Conservation (phyloP, 257 asterid species). For the Cordia subcordata region DNA sequence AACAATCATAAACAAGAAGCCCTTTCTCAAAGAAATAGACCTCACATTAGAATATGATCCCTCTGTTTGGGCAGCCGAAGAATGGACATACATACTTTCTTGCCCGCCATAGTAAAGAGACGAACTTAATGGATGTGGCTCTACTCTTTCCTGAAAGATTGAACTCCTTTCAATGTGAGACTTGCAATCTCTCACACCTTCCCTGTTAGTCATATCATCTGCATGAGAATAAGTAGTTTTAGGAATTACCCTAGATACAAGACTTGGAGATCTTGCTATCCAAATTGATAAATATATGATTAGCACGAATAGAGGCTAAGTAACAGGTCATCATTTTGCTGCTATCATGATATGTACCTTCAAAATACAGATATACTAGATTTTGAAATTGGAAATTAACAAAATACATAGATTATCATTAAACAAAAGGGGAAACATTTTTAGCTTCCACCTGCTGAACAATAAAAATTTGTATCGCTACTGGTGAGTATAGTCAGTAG, state of each 20-base stretch:
- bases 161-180: conserved; percentile 22
- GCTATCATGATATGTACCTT: too few species aligned
- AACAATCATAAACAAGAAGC: not conserved
- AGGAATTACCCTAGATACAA: too few species aligned
- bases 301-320: not conserved
- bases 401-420: too few species aligned
- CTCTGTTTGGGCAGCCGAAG: conserved; percentile 24
- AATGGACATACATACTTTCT: conserved; percentile 41
- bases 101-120: conserved; percentile 49
- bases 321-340: too few species aligned
- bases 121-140: conserved; percentile 46
- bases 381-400: too few species aligned
- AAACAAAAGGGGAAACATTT: not conserved
- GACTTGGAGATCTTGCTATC: too few species aligned
- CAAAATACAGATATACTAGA: too few species aligned
- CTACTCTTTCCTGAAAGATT: conserved; percentile 28
- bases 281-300: not conserved
- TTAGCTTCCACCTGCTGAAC: not conserved
- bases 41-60: conserved; percentile 25
- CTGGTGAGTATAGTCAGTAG: too few species aligned
- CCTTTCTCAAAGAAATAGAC: conserved; percentile 1
- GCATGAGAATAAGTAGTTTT: not conserved
- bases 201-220: conserved; percentile 24
- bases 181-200: conserved; percentile 16
- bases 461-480: too few species aligned